phyloP scores from a whole-genome alignment of 495 filamentous ascomycete species.

The Saxispiralis lemnorum region DNA sequence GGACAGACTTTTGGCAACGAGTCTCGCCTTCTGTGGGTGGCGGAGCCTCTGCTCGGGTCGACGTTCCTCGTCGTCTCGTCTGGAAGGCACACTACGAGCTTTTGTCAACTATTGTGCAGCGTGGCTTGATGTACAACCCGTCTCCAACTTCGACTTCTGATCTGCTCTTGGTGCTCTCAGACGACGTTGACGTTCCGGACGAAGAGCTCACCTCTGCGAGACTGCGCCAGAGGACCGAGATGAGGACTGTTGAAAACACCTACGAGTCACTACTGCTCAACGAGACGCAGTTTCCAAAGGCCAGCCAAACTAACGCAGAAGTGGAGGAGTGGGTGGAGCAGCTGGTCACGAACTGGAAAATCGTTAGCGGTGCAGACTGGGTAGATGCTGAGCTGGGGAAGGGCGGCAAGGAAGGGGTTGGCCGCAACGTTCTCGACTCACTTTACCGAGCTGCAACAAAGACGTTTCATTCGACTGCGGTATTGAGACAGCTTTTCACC shows the following conservation, averaged over 20 bases:
- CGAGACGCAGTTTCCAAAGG: slow-evolving; percentile 67
- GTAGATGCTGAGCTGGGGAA: slow-evolving; percentile 57
- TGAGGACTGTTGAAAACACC: slow-evolving; percentile 53
- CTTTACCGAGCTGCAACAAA: slow-evolving; percentile 53
- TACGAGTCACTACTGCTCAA: slow-evolving; percentile 57
- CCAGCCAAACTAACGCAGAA: slow-evolving; percentile 51
- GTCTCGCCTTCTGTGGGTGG: slow-evolving; percentile 1
- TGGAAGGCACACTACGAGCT: slow-evolving; percentile 71
- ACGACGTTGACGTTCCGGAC: background rate
- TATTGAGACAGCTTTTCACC: slow-evolving; percentile 73
- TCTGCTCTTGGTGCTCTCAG: background rate
- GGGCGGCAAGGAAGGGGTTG: slow-evolving; percentile 54
- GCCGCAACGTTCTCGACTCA: slow-evolving; percentile 55
- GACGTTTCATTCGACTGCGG: slow-evolving; percentile 79
- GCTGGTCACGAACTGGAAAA: slow-evolving; percentile 69
- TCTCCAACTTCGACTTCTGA: slow-evolving; percentile 1
- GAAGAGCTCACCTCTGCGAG: slow-evolving; percentile 26
- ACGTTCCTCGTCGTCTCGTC: slow-evolving; percentile 32
- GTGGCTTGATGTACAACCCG: slow-evolving; percentile 24
- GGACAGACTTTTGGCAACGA: slow-evolving; percentile 40
- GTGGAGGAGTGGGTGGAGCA: slow-evolving; percentile 67
- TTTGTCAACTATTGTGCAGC: slow-evolving; percentile 46
- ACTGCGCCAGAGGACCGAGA: slow-evolving; percentile 48
- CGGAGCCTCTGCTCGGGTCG: background rate
- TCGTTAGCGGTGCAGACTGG: slow-evolving; percentile 59